Percentiles rank a stretch among this genome's conserved stretches.
Evolutionary conservation across 176 grass and related monocot genomes (phyloP).

Genomic region (Olyra latifolia): DNA sequence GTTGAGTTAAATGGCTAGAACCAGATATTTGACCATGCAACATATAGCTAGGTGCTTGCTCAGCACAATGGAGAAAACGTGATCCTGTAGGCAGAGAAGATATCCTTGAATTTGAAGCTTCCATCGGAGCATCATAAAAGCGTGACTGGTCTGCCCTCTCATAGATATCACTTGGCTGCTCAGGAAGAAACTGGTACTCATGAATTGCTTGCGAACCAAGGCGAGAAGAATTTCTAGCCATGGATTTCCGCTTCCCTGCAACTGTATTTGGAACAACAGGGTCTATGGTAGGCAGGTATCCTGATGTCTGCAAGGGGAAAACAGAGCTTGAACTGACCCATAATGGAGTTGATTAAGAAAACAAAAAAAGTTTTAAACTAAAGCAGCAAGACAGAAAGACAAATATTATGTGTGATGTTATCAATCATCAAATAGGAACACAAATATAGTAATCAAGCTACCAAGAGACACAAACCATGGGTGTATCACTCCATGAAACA

Average conservation of each 20-base stretch:
- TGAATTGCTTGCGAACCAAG: constrained; percentile 57
- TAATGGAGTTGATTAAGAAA: background rate
- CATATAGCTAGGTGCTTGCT: constrained; percentile 53
- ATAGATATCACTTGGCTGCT: constrained; percentile 67
- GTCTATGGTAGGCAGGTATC: constrained; percentile 65
- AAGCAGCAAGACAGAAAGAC: background rate
- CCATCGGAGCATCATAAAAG: constrained; percentile 61
- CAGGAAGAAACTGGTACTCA: constrained; percentile 89
- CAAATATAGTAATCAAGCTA: background rate
- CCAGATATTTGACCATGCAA: constrained; percentile 67
- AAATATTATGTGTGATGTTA: background rate
- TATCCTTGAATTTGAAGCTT: constrained; percentile 43
- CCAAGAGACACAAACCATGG: background rate
- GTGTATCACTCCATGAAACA: background rate
- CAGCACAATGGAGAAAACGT: constrained; percentile 57
- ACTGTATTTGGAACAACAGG: constrained; percentile 49
- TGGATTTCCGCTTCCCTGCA: constrained; percentile 57
- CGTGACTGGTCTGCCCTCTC: constrained; percentile 54
- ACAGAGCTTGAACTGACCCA: background rate
- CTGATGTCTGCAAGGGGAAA: constrained; percentile 55
- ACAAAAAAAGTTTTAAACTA: background rate
- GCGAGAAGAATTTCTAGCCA: constrained; percentile 50
- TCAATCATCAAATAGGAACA: background rate
- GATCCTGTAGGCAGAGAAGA: constrained; percentile 51
- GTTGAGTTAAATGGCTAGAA: constrained; percentile 59